phyloP scores from a whole-genome alignment of 495 filamentous ascomycete species.

The Aspergillus ellipticus region DNA sequence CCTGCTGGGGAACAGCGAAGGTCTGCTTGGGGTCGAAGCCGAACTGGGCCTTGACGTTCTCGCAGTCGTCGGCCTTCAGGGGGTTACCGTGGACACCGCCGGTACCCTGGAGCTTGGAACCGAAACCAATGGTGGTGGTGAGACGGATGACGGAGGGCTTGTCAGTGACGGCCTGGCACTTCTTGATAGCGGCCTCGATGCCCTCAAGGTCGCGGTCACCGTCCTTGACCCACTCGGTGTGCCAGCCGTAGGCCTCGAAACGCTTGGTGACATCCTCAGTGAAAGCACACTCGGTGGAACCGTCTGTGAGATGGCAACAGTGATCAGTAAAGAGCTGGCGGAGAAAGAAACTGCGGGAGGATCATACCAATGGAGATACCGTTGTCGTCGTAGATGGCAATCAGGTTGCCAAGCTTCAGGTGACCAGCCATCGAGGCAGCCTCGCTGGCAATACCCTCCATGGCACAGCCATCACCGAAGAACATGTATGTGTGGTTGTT shows the following conservation, averaged over 20 bases:
- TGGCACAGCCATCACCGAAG: slow-evolving; percentile 97
- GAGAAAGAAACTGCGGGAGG: not conserved
- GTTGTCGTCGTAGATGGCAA: slow-evolving; percentile 97
- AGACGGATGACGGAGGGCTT: slow-evolving; percentile 98
- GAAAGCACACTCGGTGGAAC: slow-evolving; percentile 91
- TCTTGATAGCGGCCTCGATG: slow-evolving; percentile 85
- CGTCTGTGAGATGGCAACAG: slow-evolving; percentile 53
- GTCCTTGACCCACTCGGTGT: slow-evolving; percentile 78
- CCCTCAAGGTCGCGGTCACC: slow-evolving; percentile 85
- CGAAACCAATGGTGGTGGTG: slow-evolving; percentile 96
- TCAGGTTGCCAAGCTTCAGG: slow-evolving; percentile 95
- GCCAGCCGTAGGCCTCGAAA: slow-evolving; percentile 98
- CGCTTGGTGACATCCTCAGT: slow-evolving; percentile 95
- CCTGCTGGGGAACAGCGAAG: slow-evolving; percentile 91
- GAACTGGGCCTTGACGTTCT: slow-evolving; percentile 88
- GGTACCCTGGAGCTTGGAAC: slow-evolving; percentile 89
- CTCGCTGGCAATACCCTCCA: slow-evolving; percentile 96
- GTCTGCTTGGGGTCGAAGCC: slow-evolving; percentile 93
- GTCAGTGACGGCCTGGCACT: slow-evolving; percentile 81
- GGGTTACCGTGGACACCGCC: slow-evolving; percentile 93
- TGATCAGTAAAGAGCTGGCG: not conserved
- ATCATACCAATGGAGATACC: slow-evolving; percentile 82
- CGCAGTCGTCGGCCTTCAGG: slow-evolving; percentile 88
- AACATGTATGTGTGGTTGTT: slow-evolving; percentile 96
- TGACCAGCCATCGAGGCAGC: slow-evolving; percentile 91